Conservation (phyloP, 495 filamentous ascomycete genomes). For the Penicillium malachiteum region DNA sequence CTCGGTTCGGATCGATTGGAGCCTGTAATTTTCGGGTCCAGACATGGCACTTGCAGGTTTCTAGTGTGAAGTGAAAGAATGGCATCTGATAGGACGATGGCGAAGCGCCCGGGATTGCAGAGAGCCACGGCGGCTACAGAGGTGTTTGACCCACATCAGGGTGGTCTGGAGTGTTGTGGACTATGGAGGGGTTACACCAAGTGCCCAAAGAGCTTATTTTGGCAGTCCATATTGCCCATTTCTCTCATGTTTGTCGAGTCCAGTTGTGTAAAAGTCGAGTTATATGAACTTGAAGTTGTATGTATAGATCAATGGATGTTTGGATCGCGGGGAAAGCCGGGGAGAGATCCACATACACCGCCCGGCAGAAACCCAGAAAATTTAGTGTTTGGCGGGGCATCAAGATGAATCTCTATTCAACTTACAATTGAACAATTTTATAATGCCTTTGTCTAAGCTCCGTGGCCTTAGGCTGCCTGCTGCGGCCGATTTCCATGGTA, state of each 20-base stretch:
- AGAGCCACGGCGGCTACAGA: constrained; percentile 14
- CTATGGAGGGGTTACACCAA: too few species aligned
- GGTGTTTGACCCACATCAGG: not conserved
- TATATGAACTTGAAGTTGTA: not conserved
- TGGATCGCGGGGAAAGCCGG: constrained; percentile 7
- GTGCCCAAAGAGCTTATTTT: too few species aligned
- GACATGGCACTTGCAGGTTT: not conserved
- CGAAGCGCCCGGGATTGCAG: constrained; percentile 22
- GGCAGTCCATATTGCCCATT: too few species aligned
- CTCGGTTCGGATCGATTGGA: not conserved
- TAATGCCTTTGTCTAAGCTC: constrained; percentile 41
- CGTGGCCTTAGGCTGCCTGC: constrained; percentile 61
- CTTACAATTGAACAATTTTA: constrained; percentile 1
- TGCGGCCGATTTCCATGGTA: constrained; percentile 68
- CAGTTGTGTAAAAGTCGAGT: not conserved
- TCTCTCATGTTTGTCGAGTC: too few species aligned
- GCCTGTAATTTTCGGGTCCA: constrained; percentile 8
- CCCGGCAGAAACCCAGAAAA: constrained; percentile 16
- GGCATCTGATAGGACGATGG: constrained; percentile 18
- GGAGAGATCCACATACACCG: constrained; percentile 8
- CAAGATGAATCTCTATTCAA: not conserved
- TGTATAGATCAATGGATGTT: constrained; percentile 2
- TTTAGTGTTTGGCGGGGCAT: constrained; percentile 11
- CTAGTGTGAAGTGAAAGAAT: not conserved
- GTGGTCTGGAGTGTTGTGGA: too few species aligned